Base-by-base conservation (phyloP, 2,329 filamentous ascomycete species). In the Xylariales sp. region DNA sequence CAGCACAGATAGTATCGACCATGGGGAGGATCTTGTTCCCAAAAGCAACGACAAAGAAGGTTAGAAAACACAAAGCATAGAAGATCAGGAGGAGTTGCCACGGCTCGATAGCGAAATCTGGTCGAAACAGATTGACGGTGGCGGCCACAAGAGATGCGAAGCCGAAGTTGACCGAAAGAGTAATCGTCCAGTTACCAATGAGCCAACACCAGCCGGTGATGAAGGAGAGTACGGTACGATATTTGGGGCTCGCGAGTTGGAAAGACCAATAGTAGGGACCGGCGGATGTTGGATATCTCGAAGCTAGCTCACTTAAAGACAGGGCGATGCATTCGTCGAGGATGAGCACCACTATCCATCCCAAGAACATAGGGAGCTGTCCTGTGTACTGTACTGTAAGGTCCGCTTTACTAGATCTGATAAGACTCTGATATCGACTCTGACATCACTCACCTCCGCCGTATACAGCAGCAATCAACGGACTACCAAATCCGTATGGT, bases 81-180 rank as follows among this genome's bases (percentile, higher is more conserved):
- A 90, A 90, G 48, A 90, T 86, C 14, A 90, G 79, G 3, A 90
- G 80, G 0, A 90, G 79, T 72, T 90, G 86, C 86, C 86, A 90
- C 50, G 77, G 74, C 43, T 79, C 81, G n/a, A 85, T 80, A 0
- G 75, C 80, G 75, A 84, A 88, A 65, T 84, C 81, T 0, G 85
- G 84, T 61, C 86, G 83, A 71, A 85, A 89, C 71, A 89, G 83
- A 2, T 83, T 81, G 4, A 87, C 76, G 0, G 82, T 83, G 0
- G 83, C 85, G 2, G 83, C 83, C 41, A 89, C 79, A 54, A 89
- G 74, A 1, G 83, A 85, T 0, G 86, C 85, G 65, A 87, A 86
- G 3, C 84, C 84, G 67, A 87, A 87, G 75, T 86, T 86, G 64
- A 86, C 84, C 0, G 83, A 85, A 8, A 85, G 78, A 1, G 83